Percentiles rank a stretch among this genome's conserved stretches.
Evolutionary conservation across 805 yeast species (phyloP).

Genomic region (Zygotorulaspora chibaensis): DNA sequence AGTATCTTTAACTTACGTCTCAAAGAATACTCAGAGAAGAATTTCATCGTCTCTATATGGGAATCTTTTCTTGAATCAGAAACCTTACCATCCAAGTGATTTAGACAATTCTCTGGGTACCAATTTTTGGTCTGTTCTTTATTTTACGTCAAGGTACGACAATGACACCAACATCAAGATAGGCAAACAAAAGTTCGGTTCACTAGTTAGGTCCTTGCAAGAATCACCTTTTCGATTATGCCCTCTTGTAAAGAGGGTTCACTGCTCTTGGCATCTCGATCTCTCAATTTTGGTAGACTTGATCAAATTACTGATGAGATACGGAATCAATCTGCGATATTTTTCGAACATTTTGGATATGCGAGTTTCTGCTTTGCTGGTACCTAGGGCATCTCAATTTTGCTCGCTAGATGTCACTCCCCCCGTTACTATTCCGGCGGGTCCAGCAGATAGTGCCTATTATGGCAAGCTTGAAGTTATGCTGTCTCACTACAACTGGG

Average conservation of each 20-base stretch:
- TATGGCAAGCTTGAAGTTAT: slow-evolving; percentile 12
- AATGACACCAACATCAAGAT: slow-evolving; percentile 3
- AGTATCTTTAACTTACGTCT: slow-evolving; percentile 25
- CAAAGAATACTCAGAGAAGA: slow-evolving; percentile 13
- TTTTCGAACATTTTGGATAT: slow-evolving; percentile 27
- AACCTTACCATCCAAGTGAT: slow-evolving; percentile 25
- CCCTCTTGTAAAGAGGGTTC: slow-evolving; percentile 22
- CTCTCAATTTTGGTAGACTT: slow-evolving; percentile 15
- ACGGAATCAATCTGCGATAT: slow-evolving; percentile 19
- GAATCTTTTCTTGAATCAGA: slow-evolving; percentile 26
- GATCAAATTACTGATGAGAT: slow-evolving; percentile 14
- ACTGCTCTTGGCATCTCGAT: slow-evolving; percentile 33
- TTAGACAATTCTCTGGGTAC: slow-evolving; percentile 24
- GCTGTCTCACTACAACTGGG: slow-evolving; percentile 16
- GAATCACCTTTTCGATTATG: slow-evolving; percentile 18
- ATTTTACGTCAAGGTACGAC: slow-evolving; percentile 10
- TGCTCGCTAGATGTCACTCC: slow-evolving; percentile 26
- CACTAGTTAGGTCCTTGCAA: slow-evolving; percentile 22
- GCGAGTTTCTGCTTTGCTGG: slow-evolving; percentile 15
- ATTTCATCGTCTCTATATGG: slow-evolving; percentile 24
- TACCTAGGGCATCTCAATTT: slow-evolving; percentile 14
- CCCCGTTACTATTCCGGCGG: slow-evolving; percentile 23
- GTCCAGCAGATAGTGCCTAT: slow-evolving; percentile 16
- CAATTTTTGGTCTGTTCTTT: slow-evolving; percentile 27
- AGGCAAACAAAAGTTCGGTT: slow-evolving; percentile 17